Percentiles rank a stretch among this genome's conserved stretches.
Conservation (phyloP, 345 rosid genomes). For the Murraya paniculata region DNA sequence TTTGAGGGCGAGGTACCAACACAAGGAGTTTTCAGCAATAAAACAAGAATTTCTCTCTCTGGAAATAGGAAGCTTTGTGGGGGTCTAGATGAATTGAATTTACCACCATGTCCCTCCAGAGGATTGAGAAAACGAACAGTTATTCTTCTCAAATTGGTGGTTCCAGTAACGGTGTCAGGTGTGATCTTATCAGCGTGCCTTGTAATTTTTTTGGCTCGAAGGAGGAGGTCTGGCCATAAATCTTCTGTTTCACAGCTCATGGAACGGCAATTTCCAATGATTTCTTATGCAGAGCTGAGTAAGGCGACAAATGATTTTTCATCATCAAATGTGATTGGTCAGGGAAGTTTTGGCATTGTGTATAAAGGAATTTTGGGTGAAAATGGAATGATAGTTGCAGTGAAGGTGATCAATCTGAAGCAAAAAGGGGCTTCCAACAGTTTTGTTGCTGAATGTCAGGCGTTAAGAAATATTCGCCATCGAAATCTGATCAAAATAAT, state of each 20-base stretch:
- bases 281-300: not conserved
- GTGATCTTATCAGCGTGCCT: not conserved
- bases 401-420: no score
- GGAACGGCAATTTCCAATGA: not conserved
- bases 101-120: constrained; percentile 4
- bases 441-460: no score
- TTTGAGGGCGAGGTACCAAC: constrained; percentile 18
- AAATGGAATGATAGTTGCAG: no score
- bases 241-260: not conserved
- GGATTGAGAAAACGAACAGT: not conserved
- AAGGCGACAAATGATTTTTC: no score
- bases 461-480: no score
- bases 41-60: not conserved
- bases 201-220: not conserved
- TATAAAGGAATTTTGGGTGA: no score
- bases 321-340: no score
- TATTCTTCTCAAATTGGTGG: not conserved
- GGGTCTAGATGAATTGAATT: constrained; percentile 6
- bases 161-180: not conserved
- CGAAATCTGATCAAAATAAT: no score
- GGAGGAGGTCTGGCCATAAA: not conserved
- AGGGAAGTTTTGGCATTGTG: no score
- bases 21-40: constrained; percentile 13
- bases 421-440: no score
- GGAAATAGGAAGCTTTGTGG: constrained; percentile 25